Evolutionary conservation across 129 eudicot species (phyloP).

Genomic region (Calendula officinalis): DNA sequence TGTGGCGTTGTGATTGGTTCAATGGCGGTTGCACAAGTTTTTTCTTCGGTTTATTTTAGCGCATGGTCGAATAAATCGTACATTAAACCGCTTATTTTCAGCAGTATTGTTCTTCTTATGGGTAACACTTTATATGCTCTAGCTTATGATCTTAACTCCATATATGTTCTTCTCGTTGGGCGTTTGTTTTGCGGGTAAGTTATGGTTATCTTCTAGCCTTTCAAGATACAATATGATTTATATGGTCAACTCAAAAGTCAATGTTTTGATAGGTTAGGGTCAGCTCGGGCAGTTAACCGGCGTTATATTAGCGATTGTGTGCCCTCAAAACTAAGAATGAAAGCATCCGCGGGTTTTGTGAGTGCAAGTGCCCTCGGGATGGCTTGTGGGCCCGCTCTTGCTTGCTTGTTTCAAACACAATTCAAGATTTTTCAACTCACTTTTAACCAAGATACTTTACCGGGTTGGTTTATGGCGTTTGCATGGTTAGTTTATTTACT

Average conservation of each 20-base stretch:
- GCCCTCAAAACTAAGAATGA: slow-evolving; percentile 49
- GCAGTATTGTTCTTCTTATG: slow-evolving; percentile 53
- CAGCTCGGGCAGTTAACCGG: slow-evolving; percentile 67
- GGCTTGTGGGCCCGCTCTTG: slow-evolving; percentile 73
- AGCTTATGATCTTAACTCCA: slow-evolving; percentile 64
- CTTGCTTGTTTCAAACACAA: slow-evolving; percentile 48
- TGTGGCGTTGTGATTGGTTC: slow-evolving; percentile 64
- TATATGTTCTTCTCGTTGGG: slow-evolving; percentile 51
- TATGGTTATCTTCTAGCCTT: too few species aligned
- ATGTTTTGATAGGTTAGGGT: slow-evolving; percentile 45
- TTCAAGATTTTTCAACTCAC: slow-evolving; percentile 46
- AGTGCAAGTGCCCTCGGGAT: slow-evolving; percentile 69
- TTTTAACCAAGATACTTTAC: slow-evolving; percentile 52
- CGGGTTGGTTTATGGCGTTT: slow-evolving; percentile 69
- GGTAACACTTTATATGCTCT: slow-evolving; percentile 57
- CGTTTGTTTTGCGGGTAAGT: slow-evolving; percentile 64
- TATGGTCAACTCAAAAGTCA: not conserved
- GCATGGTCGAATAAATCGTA: slow-evolving; percentile 71
- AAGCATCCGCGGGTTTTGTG: slow-evolving; percentile 64
- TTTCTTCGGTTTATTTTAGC: slow-evolving; percentile 61
- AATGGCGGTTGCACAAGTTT: slow-evolving; percentile 66
- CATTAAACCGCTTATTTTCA: slow-evolving; percentile 49
- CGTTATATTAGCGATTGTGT: slow-evolving; percentile 68
- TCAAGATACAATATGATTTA: too few species aligned
- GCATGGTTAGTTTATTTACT: slow-evolving; percentile 55